Conservation (phyloP, 495 filamentous ascomycete genomes). For the Neurospora tetraspora region DNA sequence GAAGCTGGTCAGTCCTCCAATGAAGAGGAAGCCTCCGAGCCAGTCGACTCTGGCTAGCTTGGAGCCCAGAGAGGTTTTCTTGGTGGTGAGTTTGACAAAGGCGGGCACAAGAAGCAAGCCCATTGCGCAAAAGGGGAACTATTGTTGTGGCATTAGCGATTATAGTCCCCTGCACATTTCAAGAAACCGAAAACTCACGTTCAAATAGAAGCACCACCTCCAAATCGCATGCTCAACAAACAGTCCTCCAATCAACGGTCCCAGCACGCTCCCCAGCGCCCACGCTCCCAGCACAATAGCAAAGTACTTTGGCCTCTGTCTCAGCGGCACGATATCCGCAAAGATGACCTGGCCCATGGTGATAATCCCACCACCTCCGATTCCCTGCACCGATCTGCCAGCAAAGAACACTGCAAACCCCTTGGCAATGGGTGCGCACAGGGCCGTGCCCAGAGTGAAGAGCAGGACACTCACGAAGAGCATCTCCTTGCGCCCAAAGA, state of each 20-base stretch:
- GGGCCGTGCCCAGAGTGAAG: slow-evolving; percentile 35
- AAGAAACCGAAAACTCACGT: slow-evolving; percentile 8
- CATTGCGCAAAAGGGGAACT: slow-evolving; percentile 28
- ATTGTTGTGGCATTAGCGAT: neutral
- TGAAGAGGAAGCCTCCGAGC: slow-evolving; percentile 36
- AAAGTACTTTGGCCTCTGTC: slow-evolving; percentile 30
- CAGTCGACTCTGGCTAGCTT: slow-evolving; percentile 29
- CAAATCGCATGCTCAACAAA: slow-evolving; percentile 47
- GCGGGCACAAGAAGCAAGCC: slow-evolving; percentile 26
- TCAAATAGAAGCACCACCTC: slow-evolving; percentile 35
- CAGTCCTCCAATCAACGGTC: slow-evolving; percentile 66
- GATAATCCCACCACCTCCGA: slow-evolving; percentile 74
- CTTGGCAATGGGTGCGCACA: slow-evolving; percentile 28
- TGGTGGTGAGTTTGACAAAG: slow-evolving; percentile 24
- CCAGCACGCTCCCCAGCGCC: slow-evolving; percentile 63
- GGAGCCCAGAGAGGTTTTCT: slow-evolving; percentile 18
- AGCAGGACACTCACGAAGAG: slow-evolving; percentile 31
- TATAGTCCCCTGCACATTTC: neutral
- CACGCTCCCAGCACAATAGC: slow-evolving; percentile 40
- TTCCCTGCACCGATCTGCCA: slow-evolving; percentile 70
- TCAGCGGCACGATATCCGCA: slow-evolving; percentile 40
- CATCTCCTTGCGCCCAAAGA: slow-evolving; percentile 41
- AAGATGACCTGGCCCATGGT: slow-evolving; percentile 68
- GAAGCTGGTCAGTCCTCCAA: slow-evolving; percentile 36
- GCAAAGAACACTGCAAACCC: slow-evolving; percentile 54